phyloP scores from a whole-genome alignment of 495 filamentous ascomycete genomes.

The Penicillium paradoxum region DNA sequence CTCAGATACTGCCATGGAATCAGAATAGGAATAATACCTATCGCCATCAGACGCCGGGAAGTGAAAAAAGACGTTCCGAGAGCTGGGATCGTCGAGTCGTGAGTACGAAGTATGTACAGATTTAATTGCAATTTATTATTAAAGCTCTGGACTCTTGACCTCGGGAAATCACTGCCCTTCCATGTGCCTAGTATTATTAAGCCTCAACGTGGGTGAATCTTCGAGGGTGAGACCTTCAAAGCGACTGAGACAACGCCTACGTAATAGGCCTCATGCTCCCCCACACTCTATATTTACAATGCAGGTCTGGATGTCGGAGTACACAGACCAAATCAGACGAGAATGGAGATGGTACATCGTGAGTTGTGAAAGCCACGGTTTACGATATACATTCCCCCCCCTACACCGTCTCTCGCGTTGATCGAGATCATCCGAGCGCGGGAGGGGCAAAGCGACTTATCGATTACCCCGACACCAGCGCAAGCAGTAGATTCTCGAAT shows the following conservation, averaged over 20 bases:
- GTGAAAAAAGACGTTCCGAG: not conserved
- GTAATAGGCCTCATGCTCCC: not conserved
- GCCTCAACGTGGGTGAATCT: not conserved
- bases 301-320: not conserved
- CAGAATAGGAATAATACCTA: constrained; percentile 4
- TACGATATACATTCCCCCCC: not conserved
- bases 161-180: not conserved
- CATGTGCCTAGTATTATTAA: not conserved
- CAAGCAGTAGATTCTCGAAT: not conserved
- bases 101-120: not conserved
- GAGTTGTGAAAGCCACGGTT: not conserved
- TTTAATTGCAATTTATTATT: not conserved
- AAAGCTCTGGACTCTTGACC: not conserved
- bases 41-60: not conserved
- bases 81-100: not conserved
- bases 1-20: not conserved
- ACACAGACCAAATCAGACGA: too few relatives aligned
- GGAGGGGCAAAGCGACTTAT: not conserved
- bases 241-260: constrained; percentile 2
- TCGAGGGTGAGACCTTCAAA: not conserved
- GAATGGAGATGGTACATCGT: too few relatives aligned
- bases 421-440: not conserved
- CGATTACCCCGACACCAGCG: not conserved
- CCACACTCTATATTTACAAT: not conserved
- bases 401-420: not conserved